Evolutionary conservation across 164 flowering plant genomes (phyloP), one percentile per base, ranked within the genome.

Genomic region (Tinospora cordifolia): DNA sequence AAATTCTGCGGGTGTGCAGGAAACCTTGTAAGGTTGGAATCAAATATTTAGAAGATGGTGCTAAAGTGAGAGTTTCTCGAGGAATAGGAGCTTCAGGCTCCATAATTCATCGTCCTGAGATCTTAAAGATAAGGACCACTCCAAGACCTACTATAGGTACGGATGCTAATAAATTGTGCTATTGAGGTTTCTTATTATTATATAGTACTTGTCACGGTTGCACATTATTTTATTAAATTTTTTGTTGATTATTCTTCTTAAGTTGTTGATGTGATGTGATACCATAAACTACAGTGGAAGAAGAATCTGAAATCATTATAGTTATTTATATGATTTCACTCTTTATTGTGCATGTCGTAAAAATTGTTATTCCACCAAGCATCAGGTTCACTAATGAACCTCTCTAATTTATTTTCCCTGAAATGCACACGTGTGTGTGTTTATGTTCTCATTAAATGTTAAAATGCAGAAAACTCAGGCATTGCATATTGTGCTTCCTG

Each of bases 51-150:
- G 98, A 92, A 82, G 98, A 93, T 83, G 96, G 97, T 40, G 73
- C 88, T 2, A 92, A 88, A 77, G 97, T 94, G 17, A 81, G 98
- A 85, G 83, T 94, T 70, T 80, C 93, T 15, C 81, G 95, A 84
- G 97, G 97, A 21, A 22, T 47, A 63, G 97, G 90, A 67, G 82
- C 97, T 72, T 94, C 98, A 70, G 93, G 91, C 41, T 84, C 92
- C 51, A 86, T 91, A 59, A 94, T 92, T 68, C 96, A 95, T 72
- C 96, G 96, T 62, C 98, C 96, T 26, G 97, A 92, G 82, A 91
- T 94, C 72, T 83, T 94, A 59, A 91, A 88, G 81, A 87, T 87
- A 69, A 85, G 97, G 82, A 83, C 85, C 65, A 87, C 92, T 2
- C 94, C 93, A 68, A 87, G 98, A 75, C 96, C 98, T 40, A 86